These are phyloP conservation scores for Mychonastes homosphaera DNA, from an alignment of 139 green algal genomes.

Conservation along the genomic window DNA sequence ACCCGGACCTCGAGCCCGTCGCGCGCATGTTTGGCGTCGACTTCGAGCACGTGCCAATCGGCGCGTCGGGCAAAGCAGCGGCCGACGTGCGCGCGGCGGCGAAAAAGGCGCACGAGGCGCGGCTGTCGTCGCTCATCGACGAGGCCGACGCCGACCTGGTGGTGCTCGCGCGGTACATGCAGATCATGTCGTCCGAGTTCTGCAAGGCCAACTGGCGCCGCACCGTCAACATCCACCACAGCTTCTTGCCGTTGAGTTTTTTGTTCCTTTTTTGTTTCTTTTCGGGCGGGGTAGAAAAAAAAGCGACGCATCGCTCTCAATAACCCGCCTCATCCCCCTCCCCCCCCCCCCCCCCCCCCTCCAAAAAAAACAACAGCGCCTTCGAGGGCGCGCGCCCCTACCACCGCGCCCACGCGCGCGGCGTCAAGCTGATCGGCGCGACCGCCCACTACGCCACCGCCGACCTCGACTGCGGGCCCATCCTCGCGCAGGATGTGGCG, in stretches of 20 bases:
- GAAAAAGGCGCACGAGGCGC: constrained; percentile 43
- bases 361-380: no score
- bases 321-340: not conserved
- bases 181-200: constrained; percentile 61
- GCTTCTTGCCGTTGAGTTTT: constrained; percentile 70
- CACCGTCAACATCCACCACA: constrained; percentile 85
- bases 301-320: not conserved
- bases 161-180: constrained; percentile 46
- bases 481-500: constrained; percentile 59
- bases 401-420: constrained; percentile 48
- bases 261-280: no score
- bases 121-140: constrained; percentile 39
- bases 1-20: constrained; percentile 50
- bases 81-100: constrained; percentile 3
- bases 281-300: no score
- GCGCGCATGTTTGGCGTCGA: constrained; percentile 46
- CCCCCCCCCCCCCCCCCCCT: not conserved
- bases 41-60: constrained; percentile 46
- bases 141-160: constrained; percentile 49
- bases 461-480: constrained; percentile 32
- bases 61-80: constrained; percentile 23
- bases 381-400: constrained; percentile 24
- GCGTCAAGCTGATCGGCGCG: constrained; percentile 74
- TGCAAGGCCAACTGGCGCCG: constrained; percentile 43
- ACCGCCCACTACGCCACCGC: constrained; percentile 70